Base-by-base conservation (phyloP, 305 asterid genomes). In the Fraxinus dipetala region DNA sequence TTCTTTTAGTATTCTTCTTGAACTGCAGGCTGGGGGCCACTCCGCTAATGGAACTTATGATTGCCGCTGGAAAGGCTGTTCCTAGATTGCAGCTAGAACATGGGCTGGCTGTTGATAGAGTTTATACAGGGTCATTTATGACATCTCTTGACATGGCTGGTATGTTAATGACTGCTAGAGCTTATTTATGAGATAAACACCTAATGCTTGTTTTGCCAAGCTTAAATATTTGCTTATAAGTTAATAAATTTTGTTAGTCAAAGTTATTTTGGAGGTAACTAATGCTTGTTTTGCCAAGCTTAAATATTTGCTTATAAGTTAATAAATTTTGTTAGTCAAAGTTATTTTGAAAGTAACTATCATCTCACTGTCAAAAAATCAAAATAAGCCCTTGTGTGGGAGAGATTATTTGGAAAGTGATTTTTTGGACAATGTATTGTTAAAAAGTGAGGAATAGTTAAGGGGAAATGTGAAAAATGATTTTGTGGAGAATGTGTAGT, bases 61-160 rank as follows among this genome's bases (percentile, higher is more conserved):
- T 96, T 78, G 97, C 91, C 18, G 95, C 98, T 86, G 98, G 98
- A 83, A 96, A 96, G 85, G 93, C 94, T 79, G 93, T 91, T 75
- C 98, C 99, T 67, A 84, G 85, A 82, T 89, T 96, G 85, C 98
- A 96, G 96, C 90, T 96, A 81, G 98, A 96, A 84, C 95, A 96
- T 89, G 99, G 98, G 82, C 86, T 96, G 83, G 98, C 99, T 80
- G 97, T 96, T 87, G 99, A 94, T 84, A 92, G 98, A 89, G 98
- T 96, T 48, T 94, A 96, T 85, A 93, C 98, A 38, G 99, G 99
- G 80, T 96, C 99, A 83, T 94, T 96, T 87, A 92, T 96, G 99
- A 94, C 99, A 45, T 96, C 99, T 77, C 92, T 96, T 63, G 99
- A 96, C 87, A 96, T 96, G 99, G 98, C 98, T 81, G 98, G 99